Percentiles rank a stretch among this genome's conserved stretches.
These are phyloP conservation scores for Panaeolus papilionaceus DNA, from an alignment of 768 basidiomycete genomes.

Conservation along the genomic window DNA sequence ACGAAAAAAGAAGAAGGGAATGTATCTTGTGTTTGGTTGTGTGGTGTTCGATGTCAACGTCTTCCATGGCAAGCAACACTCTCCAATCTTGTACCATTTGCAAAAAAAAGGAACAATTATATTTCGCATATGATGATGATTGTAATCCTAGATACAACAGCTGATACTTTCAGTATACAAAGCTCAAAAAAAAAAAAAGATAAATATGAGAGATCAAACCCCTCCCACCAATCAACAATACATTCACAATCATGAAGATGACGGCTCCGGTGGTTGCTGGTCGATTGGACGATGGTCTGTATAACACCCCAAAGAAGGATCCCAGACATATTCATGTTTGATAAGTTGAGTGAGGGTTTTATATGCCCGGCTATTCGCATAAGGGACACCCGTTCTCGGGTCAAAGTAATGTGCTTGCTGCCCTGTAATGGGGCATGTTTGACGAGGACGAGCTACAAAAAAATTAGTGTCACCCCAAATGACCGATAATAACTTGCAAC, in stretches of 20 bases:
- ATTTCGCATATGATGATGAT: background rate
- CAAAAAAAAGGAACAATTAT: background rate
- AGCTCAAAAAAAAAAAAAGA: too few relatives aligned
- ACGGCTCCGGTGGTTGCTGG: conserved; percentile 23
- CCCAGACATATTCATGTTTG: conserved; percentile 77
- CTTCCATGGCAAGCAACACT: too few relatives aligned
- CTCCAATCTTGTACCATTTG: too few relatives aligned
- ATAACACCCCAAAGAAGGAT: conserved; percentile 49
- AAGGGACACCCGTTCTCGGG: conserved; percentile 81
- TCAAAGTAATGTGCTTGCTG: conserved; percentile 78
- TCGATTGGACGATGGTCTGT: conserved; percentile 31
- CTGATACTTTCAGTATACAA: background rate
- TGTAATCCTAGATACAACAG: background rate
- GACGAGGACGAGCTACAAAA: conserved; percentile 64
- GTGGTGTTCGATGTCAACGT: background rate
- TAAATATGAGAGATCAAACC: background rate
- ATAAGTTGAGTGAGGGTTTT: conserved; percentile 65
- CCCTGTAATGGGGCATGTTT: conserved; percentile 81
- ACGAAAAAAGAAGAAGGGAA: background rate
- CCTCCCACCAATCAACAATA: background rate
- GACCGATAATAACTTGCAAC: conserved; percentile 1
- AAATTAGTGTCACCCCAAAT: conserved; percentile 6
- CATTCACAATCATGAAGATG: background rate
- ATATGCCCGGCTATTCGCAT: conserved; percentile 73
- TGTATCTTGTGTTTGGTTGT: background rate